Percentiles rank a stretch among this genome's conserved stretches.
Evolutionary conservation across 2,329 filamentous ascomycete genomes (phyloP).

Genomic region (Pleomassaria siparia): DNA sequence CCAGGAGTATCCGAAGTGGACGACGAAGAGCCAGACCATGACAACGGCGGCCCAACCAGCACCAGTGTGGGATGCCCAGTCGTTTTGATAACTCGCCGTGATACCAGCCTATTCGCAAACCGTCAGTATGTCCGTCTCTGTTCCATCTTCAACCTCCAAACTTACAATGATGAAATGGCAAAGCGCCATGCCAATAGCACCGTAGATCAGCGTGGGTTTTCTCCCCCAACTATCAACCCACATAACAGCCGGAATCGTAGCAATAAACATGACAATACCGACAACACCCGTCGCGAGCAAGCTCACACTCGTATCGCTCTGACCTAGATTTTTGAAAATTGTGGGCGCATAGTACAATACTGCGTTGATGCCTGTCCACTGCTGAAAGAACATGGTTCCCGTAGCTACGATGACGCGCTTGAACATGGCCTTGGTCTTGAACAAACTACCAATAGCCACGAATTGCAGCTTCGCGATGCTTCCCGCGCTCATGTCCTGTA

Average conservation of each 20-base stretch:
- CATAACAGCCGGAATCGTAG: slow-evolving; percentile 66
- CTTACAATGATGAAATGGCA: slow-evolving; percentile 69
- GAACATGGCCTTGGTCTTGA: slow-evolving; percentile 67
- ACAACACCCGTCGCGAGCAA: slow-evolving; percentile 72
- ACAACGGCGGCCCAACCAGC: slow-evolving; percentile 69
- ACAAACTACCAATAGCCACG: slow-evolving; percentile 65
- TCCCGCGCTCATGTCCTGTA: slow-evolving; percentile 61
- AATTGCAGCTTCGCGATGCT: slow-evolving; percentile 62
- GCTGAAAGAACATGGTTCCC: slow-evolving; percentile 51
- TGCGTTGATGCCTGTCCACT: slow-evolving; percentile 62
- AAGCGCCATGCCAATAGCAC: slow-evolving; percentile 69
- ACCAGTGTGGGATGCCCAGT: slow-evolving; percentile 58
- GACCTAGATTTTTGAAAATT: slow-evolving; percentile 75
- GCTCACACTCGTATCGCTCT: slow-evolving; percentile 64
- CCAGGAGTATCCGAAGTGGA: slow-evolving; percentile 76
- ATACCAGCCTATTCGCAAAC: slow-evolving; percentile 53
- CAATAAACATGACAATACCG: slow-evolving; percentile 60
- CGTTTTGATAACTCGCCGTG: slow-evolving; percentile 62
- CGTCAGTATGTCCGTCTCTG: neutral
- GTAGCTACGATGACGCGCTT: slow-evolving; percentile 65
- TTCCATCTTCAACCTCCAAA: neutral
- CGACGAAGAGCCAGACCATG: slow-evolving; percentile 74
- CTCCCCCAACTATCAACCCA: slow-evolving; percentile 67
- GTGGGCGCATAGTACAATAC: slow-evolving; percentile 71
- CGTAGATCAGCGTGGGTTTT: slow-evolving; percentile 63